Percentiles rank a stretch among this genome's conserved stretches.
phyloP scores from a whole-genome alignment of 768 basidiomycete genomes.

The Tulasnella calospora region DNA sequence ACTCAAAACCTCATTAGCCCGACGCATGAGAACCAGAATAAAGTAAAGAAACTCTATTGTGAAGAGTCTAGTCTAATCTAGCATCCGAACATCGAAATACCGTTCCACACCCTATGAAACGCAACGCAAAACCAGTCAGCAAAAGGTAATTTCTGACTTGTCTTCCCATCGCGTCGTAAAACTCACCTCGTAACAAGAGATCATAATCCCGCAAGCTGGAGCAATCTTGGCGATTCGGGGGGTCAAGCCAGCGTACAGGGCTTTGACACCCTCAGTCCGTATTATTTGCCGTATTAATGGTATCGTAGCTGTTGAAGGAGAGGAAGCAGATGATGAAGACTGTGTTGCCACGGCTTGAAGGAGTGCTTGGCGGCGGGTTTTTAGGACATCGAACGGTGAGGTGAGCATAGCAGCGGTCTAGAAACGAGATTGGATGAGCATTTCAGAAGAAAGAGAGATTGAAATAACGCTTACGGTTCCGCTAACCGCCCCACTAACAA shows the following conservation, averaged over 20 bases:
- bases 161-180: not conserved
- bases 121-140: not conserved
- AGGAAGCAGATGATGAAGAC: conserved; percentile 38
- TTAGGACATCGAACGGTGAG: conserved; percentile 94
- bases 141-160: not conserved
- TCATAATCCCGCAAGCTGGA: conserved; percentile 98
- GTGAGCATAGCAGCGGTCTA: conserved; percentile 74
- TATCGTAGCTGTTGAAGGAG: conserved; percentile 47
- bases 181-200: conserved; percentile 80
- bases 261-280: conserved; percentile 68
- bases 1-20: too few relatives aligned
- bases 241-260: conserved; percentile 76
- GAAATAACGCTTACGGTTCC: conserved; percentile 49
- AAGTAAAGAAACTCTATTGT: not conserved
- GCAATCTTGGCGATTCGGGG: conserved; percentile 94
- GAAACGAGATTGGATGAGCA: not conserved
- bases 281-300: conserved; percentile 65
- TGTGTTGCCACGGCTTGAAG: conserved; percentile 49
- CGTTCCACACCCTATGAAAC: conserved; percentile 13
- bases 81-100: conserved; percentile 20
- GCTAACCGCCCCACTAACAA: conserved; percentile 83
- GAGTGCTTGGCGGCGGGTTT: conserved; percentile 86
- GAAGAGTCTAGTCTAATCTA: conserved; percentile 1
- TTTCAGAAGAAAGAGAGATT: not conserved
- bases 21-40: not conserved